These are phyloP conservation scores for Citrus australasica DNA, from an alignment of 345 rosid species.

Conservation along the genomic window DNA sequence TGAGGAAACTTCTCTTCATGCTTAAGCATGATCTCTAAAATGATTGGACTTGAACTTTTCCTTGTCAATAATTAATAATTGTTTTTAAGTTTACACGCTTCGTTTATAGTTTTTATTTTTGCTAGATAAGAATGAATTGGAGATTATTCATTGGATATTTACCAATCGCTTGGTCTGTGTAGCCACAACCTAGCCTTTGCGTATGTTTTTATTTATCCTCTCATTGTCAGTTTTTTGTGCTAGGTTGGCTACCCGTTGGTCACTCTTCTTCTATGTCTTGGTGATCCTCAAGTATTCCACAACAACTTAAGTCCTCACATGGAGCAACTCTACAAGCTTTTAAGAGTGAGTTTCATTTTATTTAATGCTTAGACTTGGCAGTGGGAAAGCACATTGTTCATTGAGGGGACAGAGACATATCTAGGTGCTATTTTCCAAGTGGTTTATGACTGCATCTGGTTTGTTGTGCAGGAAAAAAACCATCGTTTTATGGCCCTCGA, in stretches of 20 bases:
- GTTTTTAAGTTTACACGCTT: too few species aligned
- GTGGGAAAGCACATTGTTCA: not conserved
- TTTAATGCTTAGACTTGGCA: not conserved
- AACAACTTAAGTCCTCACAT: slow-evolving; percentile 77
- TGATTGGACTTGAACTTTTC: not conserved
- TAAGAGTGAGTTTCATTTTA: slow-evolving; percentile 64
- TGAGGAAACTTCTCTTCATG: not conserved
- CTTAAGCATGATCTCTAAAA: not conserved
- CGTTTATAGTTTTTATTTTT: not conserved
- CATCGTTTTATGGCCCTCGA: slow-evolving; percentile 98
- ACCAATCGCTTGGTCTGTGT: not conserved
- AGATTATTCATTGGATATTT: not conserved
- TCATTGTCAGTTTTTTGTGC: slow-evolving; percentile 17
- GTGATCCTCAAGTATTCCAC: slow-evolving; percentile 94
- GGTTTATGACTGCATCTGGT: slow-evolving; percentile 5
- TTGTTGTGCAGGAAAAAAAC: slow-evolving; percentile 79
- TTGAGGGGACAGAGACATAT: not conserved
- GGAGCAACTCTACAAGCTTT: slow-evolving; percentile 97
- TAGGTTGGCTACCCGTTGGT: slow-evolving; percentile 99
- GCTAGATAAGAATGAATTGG: not conserved
- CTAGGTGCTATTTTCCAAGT: slow-evolving; percentile 2
- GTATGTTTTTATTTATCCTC: slow-evolving; percentile 7
- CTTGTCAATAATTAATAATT: not conserved
- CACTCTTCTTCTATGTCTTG: slow-evolving; percentile 97
- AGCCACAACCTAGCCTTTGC: not conserved